Evolutionary conservation across 2,329 filamentous ascomycete species (phyloP).

Genomic region (Colletotrichum godetiae): DNA sequence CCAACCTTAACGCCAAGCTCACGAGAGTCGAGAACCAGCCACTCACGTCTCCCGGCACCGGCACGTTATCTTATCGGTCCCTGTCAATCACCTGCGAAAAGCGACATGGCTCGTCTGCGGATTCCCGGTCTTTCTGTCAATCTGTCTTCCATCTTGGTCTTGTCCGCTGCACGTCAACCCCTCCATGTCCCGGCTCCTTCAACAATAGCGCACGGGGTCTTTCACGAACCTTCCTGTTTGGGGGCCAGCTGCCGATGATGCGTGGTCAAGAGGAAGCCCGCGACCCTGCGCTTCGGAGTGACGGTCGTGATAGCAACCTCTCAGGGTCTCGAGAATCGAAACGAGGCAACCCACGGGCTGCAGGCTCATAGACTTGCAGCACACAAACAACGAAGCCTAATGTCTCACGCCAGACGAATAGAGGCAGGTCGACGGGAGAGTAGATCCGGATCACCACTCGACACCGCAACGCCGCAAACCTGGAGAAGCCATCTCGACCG

Average conservation of each 20-base stretch:
- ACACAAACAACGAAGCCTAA: background rate
- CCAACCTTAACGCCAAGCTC: conserved; percentile 12
- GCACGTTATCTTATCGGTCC: conserved; percentile 36
- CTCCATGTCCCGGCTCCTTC: conserved; percentile 8
- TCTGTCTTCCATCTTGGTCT: background rate
- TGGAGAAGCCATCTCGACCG: background rate
- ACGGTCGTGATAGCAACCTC: background rate
- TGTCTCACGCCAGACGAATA: conserved; percentile 29
- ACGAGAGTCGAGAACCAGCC: conserved; percentile 6
- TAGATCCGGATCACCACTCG: background rate
- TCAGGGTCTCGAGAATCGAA: background rate
- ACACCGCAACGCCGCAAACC: background rate
- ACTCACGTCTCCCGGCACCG: conserved; percentile 26
- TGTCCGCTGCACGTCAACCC: conserved; percentile 32
- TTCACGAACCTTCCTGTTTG: conserved; percentile 33
- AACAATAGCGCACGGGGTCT: conserved; percentile 10
- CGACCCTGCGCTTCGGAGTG: background rate
- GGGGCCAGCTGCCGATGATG: conserved; percentile 25
- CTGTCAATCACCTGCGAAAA: conserved; percentile 27
- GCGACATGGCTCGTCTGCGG: background rate
- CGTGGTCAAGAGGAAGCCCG: conserved; percentile 9
- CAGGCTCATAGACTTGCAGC: background rate
- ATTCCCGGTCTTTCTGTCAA: too few species aligned
- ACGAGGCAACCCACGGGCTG: conserved; percentile 1
- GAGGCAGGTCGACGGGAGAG: conserved; percentile 20